Base-by-base conservation (phyloP, 345 rosid species). In the Passiflora organensis region DNA sequence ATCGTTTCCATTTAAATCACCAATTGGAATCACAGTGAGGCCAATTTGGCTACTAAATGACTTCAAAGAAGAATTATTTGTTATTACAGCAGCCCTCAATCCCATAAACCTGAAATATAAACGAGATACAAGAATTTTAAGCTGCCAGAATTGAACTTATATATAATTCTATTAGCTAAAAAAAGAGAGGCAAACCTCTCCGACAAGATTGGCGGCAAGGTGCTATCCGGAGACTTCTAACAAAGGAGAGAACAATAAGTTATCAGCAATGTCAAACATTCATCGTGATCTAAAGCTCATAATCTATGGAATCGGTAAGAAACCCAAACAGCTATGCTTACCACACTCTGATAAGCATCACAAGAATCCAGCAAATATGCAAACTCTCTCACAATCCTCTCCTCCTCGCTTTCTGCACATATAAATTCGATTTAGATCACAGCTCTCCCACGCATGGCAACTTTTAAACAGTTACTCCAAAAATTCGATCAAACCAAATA, bases 81-180 rank as follows among this genome's bases (percentile, higher is more conserved):
- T 84, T 25, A 89, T 56, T 32, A 84, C 32, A 63, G 91, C 87
- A 66, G 87, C 83, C 75, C 64, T 91, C 81, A 91, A 61, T 58
- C 91, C 96, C 95, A 80, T 79, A 63, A 86, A 91, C 76, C 96
- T 91, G 71, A 58, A 51, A 28, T n/a, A n/a, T n/a, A n/a, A n/a
- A n/a, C n/a, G n/a, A n/a, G n/a, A n/a, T n/a, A n/a, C n/a, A n/a
- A n/a, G n/a, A n/a, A n/a, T n/a, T n/a, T n/a, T n/a, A n/a, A n/a
- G n/a, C n/a, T n/a, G n/a, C n/a, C n/a, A n/a, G n/a, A n/a, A n/a
- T n/a, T n/a, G n/a, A n/a, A n/a, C n/a, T n/a, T n/a, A n/a, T n/a
- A n/a, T n/a, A n/a, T n/a, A n/a, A n/a, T n/a, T n/a, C 16, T 28
- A 58, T 42, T 32, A 44, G 51, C 11, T 56, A 59, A 44, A 19